Evolutionary conservation across 129 eudicot genomes (phyloP).

Genomic region (Logfia minima): DNA sequence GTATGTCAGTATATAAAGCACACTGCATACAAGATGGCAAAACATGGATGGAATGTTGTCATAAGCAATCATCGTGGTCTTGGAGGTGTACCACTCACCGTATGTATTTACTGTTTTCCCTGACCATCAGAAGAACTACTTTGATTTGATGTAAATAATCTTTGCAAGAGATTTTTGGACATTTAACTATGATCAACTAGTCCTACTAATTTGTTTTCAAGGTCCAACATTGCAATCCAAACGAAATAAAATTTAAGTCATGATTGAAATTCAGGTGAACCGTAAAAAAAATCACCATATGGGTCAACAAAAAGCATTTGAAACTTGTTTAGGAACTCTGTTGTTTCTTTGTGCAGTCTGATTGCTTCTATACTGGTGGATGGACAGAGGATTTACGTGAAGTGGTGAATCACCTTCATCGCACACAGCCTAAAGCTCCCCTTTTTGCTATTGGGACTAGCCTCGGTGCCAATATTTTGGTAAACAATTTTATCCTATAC

Average conservation of each 20-base stretch:
- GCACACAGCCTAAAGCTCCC: constrained; percentile 54
- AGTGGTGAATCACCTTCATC: constrained; percentile 60
- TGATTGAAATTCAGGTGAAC: too few species aligned
- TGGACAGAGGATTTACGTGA: constrained; percentile 76
- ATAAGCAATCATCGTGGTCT: constrained; percentile 88
- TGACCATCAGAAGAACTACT: too few species aligned
- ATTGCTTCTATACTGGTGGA: constrained; percentile 74
- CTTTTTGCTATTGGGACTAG: constrained; percentile 75
- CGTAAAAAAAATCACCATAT: too few species aligned
- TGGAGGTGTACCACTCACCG: constrained; percentile 86
- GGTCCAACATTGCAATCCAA: neutral
- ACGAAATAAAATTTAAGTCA: neutral
- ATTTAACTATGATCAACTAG: too few species aligned
- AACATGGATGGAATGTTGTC: constrained; percentile 79
- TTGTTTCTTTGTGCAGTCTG: constrained; percentile 54
- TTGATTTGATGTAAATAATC: too few species aligned
- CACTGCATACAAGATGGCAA: constrained; percentile 56
- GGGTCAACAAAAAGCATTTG: too few species aligned
- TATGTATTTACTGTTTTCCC: constrained; percentile 12
- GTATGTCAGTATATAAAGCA: constrained; percentile 72
- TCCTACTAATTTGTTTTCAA: too few species aligned
- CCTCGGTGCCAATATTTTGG: constrained; percentile 92
- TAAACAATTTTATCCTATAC: constrained; percentile 27
- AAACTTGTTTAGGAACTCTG: neutral
- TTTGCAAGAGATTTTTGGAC: too few species aligned